Evolutionary conservation across 108 stramenopile genomes (phyloP), one percentile per base, ranked within the genome.

Genomic region (Epithemia pelagica): DNA sequence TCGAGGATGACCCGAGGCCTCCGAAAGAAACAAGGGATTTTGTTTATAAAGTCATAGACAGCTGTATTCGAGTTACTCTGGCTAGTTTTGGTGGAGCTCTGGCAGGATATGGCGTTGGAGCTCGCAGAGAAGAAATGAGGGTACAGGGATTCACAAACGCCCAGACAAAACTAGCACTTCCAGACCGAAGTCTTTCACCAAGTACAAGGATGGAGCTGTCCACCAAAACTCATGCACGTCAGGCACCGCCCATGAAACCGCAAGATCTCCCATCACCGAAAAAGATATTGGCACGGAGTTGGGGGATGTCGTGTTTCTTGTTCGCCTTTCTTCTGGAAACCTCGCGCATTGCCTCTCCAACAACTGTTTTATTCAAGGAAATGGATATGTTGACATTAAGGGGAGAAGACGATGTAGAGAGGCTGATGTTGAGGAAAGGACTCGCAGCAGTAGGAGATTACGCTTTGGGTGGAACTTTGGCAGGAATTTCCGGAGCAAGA

Each of bases 301-400:
- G 67, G 67, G 57, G 54, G 3, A 1, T 59, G 3, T 58, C 67
- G 5, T 68, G 57, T 30, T 30, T 59, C 23, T 22, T 68, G 15
- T 68, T 68, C 33, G 67, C 32, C 2, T 68, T 30, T 21, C 2
- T 59, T 28, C n/a, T 68, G 58, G 67, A 68, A 59, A 33, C 67
- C 22, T 32, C 29, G 24, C 57, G 67, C 21, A 2, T 58, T 2
- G 18, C 30, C 3, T 68, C 67, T 20, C 67, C 67, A 15, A 68
- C 67, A 22, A 31, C 58, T 25, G 18, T 30, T n/a, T 1, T 59
- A 21, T 59, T 31, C 2, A 32, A 46, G 1, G 37, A 18, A 19
- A 22, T 32, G n/a, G n/a, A n/a, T n/a, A n/a, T n/a, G n/a, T n/a
- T n/a, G n/a, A n/a, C n/a, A n/a, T n/a, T n/a, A n/a, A n/a, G n/a